Evolutionary conservation across 2,329 filamentous ascomycete species (phyloP).

Genomic region (Macrophomina pseudophaseolina): DNA sequence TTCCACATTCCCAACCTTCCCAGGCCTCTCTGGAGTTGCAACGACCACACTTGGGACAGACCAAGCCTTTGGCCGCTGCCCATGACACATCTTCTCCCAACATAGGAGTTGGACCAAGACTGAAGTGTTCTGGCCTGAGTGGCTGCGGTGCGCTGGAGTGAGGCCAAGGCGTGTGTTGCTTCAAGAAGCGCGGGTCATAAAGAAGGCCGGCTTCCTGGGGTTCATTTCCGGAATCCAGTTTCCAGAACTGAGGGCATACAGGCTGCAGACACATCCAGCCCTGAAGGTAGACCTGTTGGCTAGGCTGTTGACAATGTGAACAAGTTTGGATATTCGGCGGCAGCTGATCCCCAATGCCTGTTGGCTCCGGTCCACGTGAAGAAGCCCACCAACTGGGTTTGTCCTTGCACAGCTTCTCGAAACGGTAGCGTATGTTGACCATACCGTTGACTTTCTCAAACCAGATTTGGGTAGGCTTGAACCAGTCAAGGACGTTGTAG

Average conservation of each 20-base stretch:
- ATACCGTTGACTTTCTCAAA: conserved; percentile 58
- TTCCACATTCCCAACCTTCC: conserved; percentile 66
- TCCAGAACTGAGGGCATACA: conserved; percentile 62
- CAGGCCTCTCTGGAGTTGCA: conserved; percentile 67
- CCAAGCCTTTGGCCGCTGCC: conserved; percentile 65
- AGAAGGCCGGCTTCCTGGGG: conserved; percentile 45
- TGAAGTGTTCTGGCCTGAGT: conserved; percentile 48
- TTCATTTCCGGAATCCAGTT: conserved; percentile 39
- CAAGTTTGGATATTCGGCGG: conserved; percentile 45
- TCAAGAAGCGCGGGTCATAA: conserved; percentile 65
- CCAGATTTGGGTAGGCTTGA: conserved; percentile 73
- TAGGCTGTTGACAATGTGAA: conserved; percentile 37
- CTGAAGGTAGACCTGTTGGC: conserved; percentile 48
- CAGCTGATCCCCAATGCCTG: conserved; percentile 38
- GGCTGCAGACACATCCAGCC: conserved; percentile 65
- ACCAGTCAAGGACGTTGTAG: conserved; percentile 72
- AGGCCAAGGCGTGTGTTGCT: conserved; percentile 55
- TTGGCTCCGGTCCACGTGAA: conserved; percentile 36
- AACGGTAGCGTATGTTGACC: conserved; percentile 62
- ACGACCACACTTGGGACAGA: conserved; percentile 67
- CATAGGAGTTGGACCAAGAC: conserved; percentile 41
- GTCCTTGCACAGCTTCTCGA: conserved; percentile 65
- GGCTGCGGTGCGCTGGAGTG: conserved; percentile 45
- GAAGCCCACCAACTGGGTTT: conserved; percentile 64
- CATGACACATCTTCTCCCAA: conserved; percentile 56